Evolutionary conservation across 352 stramenopile genomes (phyloP), one percentile per base, ranked within the genome.

Genomic region (Pythium coloratum): DNA sequence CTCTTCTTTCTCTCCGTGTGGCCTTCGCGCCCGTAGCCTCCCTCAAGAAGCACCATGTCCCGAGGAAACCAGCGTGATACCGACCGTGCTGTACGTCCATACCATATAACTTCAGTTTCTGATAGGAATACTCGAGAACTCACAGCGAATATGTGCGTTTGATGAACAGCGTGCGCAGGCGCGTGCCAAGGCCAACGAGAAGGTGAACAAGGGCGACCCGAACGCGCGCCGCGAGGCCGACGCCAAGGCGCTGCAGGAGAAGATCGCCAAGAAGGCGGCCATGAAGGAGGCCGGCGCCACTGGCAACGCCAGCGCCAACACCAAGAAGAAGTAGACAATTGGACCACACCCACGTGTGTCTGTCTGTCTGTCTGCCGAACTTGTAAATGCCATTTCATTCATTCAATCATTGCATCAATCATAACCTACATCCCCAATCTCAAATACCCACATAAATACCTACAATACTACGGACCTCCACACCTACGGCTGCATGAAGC

Each of bases 41-140:
- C 55, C 30, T 47, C n/a, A 34, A 62, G 8, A 32, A 64, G 44
- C 44, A 34, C 32, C 59, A 92, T 94, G 86, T 86, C 82, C 40
- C 86, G 86, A 67, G 86, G 86, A n/a, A 91, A 94, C 75, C 86
- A 94, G 73, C 80, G 86, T 62, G 86, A 94, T 59, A 65, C 64
- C 46, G 86, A 94, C 59, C 86, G 86, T 50, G 82, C 81, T 57
- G 86, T 94, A 70, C 36, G 80, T 80, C 44, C 7, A 9, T 16
- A 28, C 44, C 6, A 28, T 28, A 50, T 13, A 26, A 26, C 44
- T 50, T 50, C 44, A 20, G 38, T 44, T 44, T 44, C 38, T 13
- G 16, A 0, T 10, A 44, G 9, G 13, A 18, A 18, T 18, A 18
- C 9, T 44, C 28, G 0, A 30, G 33, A 61, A 50, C 51, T 58